These are phyloP conservation scores for Penicillium sp. DNA, from an alignment of 2,329 filamentous ascomycete species.

Conservation along the genomic window DNA sequence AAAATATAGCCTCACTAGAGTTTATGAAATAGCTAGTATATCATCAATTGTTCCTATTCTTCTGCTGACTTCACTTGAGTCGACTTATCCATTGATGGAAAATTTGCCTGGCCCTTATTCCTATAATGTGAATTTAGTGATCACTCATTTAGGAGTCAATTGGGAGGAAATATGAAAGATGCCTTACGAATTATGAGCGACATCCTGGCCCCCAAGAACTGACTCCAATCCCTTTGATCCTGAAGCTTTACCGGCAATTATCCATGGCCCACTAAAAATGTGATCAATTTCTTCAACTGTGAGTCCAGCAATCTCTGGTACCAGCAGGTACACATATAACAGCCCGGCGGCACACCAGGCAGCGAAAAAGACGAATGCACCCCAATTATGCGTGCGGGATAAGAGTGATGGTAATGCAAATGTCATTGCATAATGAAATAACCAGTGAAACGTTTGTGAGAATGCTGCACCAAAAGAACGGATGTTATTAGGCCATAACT, in stretches of 20 bases:
- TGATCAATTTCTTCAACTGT: slow-evolving; percentile 40
- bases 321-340: slow-evolving; percentile 45
- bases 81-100: neutral
- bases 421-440: slow-evolving; percentile 48
- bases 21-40: no score
- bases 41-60: no score
- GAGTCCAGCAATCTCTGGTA: slow-evolving; percentile 41
- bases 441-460: slow-evolving; percentile 46
- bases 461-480: slow-evolving; percentile 50
- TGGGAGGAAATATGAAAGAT: no score
- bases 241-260: neutral
- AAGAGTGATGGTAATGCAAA: slow-evolving; percentile 42
- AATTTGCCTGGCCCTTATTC: neutral
- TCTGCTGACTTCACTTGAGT: neutral
- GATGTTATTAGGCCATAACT: slow-evolving; percentile 52
- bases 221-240: neutral
- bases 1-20: no score
- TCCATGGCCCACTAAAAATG: slow-evolving; percentile 5
- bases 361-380: slow-evolving; percentile 50
- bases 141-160: neutral
- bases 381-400: slow-evolving; percentile 43
- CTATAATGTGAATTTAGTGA: neutral
- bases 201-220: neutral
- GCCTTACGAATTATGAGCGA: neutral
- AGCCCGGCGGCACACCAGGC: slow-evolving; percentile 44